A percentile compares a stretch with the other conserved stretches of the same genome.
These are phyloP conservation scores for Cordyceps javanica DNA, from an alignment of 2,329 filamentous ascomycete genomes.

Conservation along the genomic window DNA sequence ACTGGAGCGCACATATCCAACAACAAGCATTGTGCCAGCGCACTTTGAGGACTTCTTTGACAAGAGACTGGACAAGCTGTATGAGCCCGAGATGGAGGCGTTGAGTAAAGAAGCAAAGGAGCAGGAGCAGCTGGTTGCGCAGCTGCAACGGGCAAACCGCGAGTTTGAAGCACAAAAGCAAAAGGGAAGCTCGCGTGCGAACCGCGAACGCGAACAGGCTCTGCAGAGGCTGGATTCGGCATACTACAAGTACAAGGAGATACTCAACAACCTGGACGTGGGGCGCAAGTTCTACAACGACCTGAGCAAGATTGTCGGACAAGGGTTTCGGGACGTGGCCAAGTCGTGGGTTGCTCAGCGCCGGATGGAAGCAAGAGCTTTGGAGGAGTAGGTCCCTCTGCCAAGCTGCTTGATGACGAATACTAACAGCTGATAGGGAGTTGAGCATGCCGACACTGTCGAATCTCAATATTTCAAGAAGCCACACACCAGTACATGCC, in stretches of 20 bases:
- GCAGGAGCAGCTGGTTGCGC: slow-evolving; percentile 64
- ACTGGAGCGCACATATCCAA: slow-evolving; percentile 78
- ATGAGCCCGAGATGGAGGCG: slow-evolving; percentile 70
- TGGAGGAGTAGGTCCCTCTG: slow-evolving; percentile 60
- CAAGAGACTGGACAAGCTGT: slow-evolving; percentile 64
- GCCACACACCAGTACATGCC: slow-evolving; percentile 21
- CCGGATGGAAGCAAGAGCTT: slow-evolving; percentile 68
- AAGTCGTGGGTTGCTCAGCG: slow-evolving; percentile 75
- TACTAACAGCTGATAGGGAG: slow-evolving; percentile 31
- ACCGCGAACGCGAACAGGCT: slow-evolving; percentile 74
- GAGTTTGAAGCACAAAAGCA: slow-evolving; percentile 70
- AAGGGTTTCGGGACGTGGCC: slow-evolving; percentile 70
- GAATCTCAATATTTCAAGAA: slow-evolving; percentile 33
- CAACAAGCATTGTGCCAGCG: slow-evolving; percentile 75
- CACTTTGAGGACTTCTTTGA: slow-evolving; percentile 94
- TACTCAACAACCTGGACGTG: slow-evolving; percentile 83
- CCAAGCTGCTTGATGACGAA: neutral
- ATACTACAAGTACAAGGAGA: slow-evolving; percentile 94
- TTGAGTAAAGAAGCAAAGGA: slow-evolving; percentile 67
- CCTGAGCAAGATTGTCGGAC: slow-evolving; percentile 75
- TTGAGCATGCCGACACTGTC: slow-evolving; percentile 46
- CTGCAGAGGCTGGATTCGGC: slow-evolving; percentile 85
- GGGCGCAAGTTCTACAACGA: slow-evolving; percentile 97
- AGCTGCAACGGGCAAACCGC: slow-evolving; percentile 68
- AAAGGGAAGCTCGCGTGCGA: slow-evolving; percentile 51